phyloP scores from a whole-genome alignment of 208 protist species.

The Crithidia expoeki region DNA sequence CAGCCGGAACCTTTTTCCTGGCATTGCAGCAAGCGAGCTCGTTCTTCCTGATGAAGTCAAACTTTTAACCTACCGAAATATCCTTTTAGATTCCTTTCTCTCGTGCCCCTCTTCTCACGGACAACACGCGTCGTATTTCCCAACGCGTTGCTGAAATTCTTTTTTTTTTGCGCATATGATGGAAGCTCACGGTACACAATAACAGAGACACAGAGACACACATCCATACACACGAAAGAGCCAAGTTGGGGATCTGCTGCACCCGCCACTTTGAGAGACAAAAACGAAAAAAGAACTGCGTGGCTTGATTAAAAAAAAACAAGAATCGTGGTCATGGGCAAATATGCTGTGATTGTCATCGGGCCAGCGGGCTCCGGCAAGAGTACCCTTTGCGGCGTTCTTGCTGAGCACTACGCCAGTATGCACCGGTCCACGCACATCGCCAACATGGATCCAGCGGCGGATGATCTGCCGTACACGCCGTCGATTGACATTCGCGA shows the following conservation, averaged over 20 bases:
- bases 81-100: too few species aligned
- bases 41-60: too few species aligned
- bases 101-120: too few species aligned
- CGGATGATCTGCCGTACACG: slow-evolving; percentile 92
- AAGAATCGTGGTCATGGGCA: slow-evolving; percentile 75
- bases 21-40: too few species aligned
- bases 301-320: background rate
- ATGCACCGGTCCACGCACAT: slow-evolving; percentile 91
- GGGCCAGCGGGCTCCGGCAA: slow-evolving; percentile 94
- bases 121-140: too few species aligned
- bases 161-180: too few species aligned
- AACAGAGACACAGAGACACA: background rate
- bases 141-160: too few species aligned
- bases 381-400: slow-evolving; percentile 85
- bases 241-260: background rate
- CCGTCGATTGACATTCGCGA: slow-evolving; percentile 94
- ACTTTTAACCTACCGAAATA: too few species aligned
- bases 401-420: slow-evolving; percentile 86
- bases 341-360: slow-evolving; percentile 91
- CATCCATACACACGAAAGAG: background rate
- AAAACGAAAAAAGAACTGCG: background rate
- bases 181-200: too few species aligned
- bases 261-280: too few species aligned
- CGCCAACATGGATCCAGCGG: slow-evolving; percentile 99
- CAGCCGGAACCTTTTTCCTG: too few species aligned